A percentile compares a stretch with the other conserved stretches of the same genome.
Evolutionary conservation across 495 filamentous ascomycete species (phyloP).

Genomic region (Tuber indicum): DNA sequence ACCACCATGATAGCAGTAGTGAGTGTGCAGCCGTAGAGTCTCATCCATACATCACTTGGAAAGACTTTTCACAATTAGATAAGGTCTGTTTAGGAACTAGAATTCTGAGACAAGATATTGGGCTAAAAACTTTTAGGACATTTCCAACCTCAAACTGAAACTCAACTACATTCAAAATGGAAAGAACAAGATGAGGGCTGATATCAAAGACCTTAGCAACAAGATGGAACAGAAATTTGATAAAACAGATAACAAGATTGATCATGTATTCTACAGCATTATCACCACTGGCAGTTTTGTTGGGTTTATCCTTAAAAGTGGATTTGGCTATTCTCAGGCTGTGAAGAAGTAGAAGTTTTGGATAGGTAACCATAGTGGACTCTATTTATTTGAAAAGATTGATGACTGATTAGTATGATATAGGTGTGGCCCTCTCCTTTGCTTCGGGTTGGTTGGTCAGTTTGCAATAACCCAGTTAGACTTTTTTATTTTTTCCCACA

Average conservation of each 20-base stretch:
- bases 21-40: neutral
- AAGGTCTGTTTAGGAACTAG: slow-evolving; percentile 9
- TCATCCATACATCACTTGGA: neutral
- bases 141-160: slow-evolving; percentile 6
- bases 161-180: slow-evolving; percentile 6
- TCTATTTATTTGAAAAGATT: too few species aligned
- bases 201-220: slow-evolving; percentile 6
- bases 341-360: neutral
- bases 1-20: neutral
- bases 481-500: too few species aligned
- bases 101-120: slow-evolving; percentile 3
- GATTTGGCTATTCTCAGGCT: slow-evolving; percentile 8
- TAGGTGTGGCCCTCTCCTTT: too few species aligned
- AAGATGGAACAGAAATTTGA: slow-evolving; percentile 3
- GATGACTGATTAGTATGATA: too few species aligned
- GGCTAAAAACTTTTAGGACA: slow-evolving; percentile 12
- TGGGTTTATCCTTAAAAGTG: slow-evolving; percentile 7
- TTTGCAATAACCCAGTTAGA: too few species aligned
- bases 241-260: slow-evolving; percentile 10
- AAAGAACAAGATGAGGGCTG: slow-evolving; percentile 7
- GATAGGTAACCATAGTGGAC: too few species aligned
- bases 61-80: neutral
- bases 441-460: too few species aligned
- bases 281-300: neutral
- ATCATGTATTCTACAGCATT: slow-evolving; percentile 3